Base-by-base conservation (phyloP, 1,284 basidiomycete species). In the Coniferiporia sulphurascens region DNA sequence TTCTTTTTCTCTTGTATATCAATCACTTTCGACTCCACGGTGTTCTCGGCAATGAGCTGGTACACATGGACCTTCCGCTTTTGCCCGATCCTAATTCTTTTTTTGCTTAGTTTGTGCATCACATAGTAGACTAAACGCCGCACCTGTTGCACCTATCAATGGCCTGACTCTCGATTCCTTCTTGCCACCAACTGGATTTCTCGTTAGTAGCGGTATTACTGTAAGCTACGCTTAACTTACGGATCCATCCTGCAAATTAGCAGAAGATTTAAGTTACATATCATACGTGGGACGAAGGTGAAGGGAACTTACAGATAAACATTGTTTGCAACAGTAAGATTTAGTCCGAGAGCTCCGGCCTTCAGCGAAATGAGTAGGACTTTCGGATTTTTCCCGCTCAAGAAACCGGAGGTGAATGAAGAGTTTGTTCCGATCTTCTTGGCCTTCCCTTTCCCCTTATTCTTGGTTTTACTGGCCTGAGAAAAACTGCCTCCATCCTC, bases 361-460 rank as follows among this genome's bases (percentile, higher is more conserved):
- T 94, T 95, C 65, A 95, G 76, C 6, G 93, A 95, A 57, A 95
- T 89, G 54, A 95, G 78, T 87, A 95, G 87, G 34, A 95, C 86
- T 61, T 78, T 80, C 1, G 92, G 89, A 67, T 85, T 89, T 32
- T 69, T 70, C 13, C 71, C 72, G 41, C 52, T 4, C 27, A 66
- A 49, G 19, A 46, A 13, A 32, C 35, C 71, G 58, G 49, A 67
- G 64, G 46, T 36, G 34, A 45, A 50, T 27, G 58, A 54, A 36
- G 52, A 46, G 13, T 34, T 53, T 53, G 56, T 41, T 45, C 45
- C 43, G 15, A 35, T 55, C 55, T 62, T 48, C 32, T 56, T 52
- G 9, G 61, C 48, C 68, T 78, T 78, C 10, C 63, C 65, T 64
- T 74, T 74, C 22, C 65, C 65, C 65, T 73, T 75, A 10, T 55